Evolutionary conservation across 2,329 filamentous ascomycete species (phyloP).

Genomic region (Xenoacremonium recifei): DNA sequence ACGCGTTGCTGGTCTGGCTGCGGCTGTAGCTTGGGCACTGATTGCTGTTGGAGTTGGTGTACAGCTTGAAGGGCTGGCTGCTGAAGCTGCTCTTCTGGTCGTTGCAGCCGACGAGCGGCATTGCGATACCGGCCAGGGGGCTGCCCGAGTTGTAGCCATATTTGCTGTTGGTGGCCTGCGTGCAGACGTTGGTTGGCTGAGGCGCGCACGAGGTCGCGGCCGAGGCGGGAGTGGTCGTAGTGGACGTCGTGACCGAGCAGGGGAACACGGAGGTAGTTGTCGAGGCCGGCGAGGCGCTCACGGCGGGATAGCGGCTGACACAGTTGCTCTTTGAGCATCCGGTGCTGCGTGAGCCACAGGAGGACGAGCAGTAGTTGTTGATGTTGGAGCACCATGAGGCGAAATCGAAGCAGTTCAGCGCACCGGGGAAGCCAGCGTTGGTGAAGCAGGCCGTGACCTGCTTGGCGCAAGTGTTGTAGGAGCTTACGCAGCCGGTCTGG

Average conservation of each 20-base stretch:
- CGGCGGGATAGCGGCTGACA: slow-evolving; percentile 40
- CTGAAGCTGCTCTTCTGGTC: slow-evolving; percentile 43
- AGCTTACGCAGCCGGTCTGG: slow-evolving; percentile 38
- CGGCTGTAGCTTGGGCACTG: slow-evolving; percentile 46
- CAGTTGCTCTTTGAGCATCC: slow-evolving; percentile 43
- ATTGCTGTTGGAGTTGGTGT: slow-evolving; percentile 41
- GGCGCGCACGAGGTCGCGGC: slow-evolving; percentile 39
- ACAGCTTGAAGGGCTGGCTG: slow-evolving; percentile 51
- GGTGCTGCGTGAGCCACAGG: slow-evolving; percentile 30
- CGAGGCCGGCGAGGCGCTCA: slow-evolving; percentile 31
- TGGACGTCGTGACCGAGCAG: slow-evolving; percentile 28
- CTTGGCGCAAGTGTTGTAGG: slow-evolving; percentile 44
- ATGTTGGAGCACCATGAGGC: slow-evolving; percentile 48
- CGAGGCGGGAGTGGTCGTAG: slow-evolving; percentile 29
- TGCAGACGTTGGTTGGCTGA: slow-evolving; percentile 51
- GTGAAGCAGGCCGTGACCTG: slow-evolving; percentile 52
- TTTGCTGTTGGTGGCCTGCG: slow-evolving; percentile 52
- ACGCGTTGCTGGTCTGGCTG: slow-evolving; percentile 37
- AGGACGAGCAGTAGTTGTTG: slow-evolving; percentile 40
- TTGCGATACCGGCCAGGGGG: slow-evolving; percentile 49
- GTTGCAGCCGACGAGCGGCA: slow-evolving; percentile 56
- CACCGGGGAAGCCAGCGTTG: slow-evolving; percentile 48
- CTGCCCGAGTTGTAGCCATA: slow-evolving; percentile 67
- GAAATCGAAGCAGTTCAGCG: slow-evolving; percentile 50
- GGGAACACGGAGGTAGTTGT: slow-evolving; percentile 35